Evolutionary conservation across 2,329 filamentous ascomycete genomes (phyloP).

Genomic region (Teratosphaeria epicoccoides): DNA sequence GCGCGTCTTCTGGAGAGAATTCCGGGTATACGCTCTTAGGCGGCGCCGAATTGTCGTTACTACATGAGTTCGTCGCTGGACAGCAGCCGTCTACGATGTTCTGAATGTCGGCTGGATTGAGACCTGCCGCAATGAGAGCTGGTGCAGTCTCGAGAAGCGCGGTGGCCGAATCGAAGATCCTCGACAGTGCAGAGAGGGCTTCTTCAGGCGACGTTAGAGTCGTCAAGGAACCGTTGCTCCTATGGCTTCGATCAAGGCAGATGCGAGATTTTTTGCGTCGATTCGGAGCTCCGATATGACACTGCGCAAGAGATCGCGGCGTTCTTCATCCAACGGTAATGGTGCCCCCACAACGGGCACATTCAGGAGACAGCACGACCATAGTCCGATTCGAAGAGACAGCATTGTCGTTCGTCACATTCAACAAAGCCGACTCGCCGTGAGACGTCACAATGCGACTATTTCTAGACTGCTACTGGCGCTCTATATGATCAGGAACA

Average conservation of each 20-base stretch:
- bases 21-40: not conserved
- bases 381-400: too few species aligned
- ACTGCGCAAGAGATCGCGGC: not conserved
- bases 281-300: not conserved
- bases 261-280: not conserved
- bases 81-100: not conserved
- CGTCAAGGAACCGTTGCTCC: not conserved
- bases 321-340: too few species aligned
- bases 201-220: not conserved
- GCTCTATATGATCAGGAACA: too few species aligned
- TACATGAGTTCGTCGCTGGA: not conserved
- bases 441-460: too few species aligned
- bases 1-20: not conserved
- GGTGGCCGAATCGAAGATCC: not conserved
- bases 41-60: not conserved
- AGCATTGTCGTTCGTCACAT: too few species aligned
- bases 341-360: too few species aligned
- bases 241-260: not conserved
- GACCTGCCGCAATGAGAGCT: not conserved
- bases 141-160: not conserved
- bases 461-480: too few species aligned
- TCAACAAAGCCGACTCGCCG: too few species aligned
- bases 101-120: not conserved
- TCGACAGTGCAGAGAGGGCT: not conserved
- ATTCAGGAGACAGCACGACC: too few species aligned